Evolutionary conservation across 2,329 filamentous ascomycete genomes (phyloP).

Genomic region (Talaromyces sp.): DNA sequence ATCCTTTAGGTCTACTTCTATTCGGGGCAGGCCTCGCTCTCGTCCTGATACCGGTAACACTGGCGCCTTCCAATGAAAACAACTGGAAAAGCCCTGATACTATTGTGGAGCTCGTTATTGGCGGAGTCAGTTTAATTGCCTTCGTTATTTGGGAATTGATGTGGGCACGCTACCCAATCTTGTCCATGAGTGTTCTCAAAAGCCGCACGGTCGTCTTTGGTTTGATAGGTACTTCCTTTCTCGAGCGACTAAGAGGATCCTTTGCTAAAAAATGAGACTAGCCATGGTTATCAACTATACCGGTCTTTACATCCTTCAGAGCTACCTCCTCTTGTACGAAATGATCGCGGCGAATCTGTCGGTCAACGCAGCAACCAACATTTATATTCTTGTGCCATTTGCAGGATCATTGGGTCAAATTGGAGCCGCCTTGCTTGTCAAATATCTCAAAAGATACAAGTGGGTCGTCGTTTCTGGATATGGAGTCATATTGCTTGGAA

Average conservation of each 20-base stretch:
- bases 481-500: slow-evolving; percentile 3
- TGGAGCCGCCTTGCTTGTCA: neutral
- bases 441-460: slow-evolving; percentile 5
- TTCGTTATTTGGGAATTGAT: slow-evolving; percentile 3
- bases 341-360: slow-evolving; percentile 4
- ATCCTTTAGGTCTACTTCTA: slow-evolving; percentile 1
- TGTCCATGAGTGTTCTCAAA: neutral
- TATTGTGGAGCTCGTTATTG: slow-evolving; percentile 2
- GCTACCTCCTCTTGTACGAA: slow-evolving; percentile 4
- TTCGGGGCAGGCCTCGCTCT: slow-evolving; percentile 1
- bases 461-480: slow-evolving; percentile 6
- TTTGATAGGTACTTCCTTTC: neutral
- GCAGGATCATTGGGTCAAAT: slow-evolving; percentile 4
- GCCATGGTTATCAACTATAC: slow-evolving; percentile 4
- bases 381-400: slow-evolving; percentile 6
- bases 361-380: slow-evolving; percentile 4
- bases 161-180: slow-evolving; percentile 5
- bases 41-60: slow-evolving; percentile 3
- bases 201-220: slow-evolving; percentile 4
- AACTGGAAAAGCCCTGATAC: slow-evolving; percentile 1
- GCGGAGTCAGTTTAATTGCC: neutral
- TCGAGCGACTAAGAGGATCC: neutral
- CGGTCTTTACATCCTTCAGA: slow-evolving; percentile 4
- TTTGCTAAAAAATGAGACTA: neutral
- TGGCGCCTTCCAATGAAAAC: slow-evolving; percentile 1